Evolutionary conservation across 345 rosid species (phyloP), one percentile per base, ranked within the genome.

Genomic region (Hevea brasiliensis): DNA sequence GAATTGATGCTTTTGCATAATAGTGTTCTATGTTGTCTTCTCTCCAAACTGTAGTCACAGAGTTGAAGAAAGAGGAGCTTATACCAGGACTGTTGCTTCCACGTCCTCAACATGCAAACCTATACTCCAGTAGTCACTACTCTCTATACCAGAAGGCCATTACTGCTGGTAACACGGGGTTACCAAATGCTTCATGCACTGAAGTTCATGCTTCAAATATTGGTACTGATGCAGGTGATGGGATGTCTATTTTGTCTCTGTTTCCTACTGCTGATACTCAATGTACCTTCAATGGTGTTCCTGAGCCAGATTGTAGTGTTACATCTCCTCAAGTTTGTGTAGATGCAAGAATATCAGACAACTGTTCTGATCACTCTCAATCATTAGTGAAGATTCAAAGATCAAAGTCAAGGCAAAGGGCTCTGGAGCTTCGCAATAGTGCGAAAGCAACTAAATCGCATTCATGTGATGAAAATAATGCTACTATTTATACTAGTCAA

Each of bases 321-420:
- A 72, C 68, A 32, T 75, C 96, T 82, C 93, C 86, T 9, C 76
- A 65, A 66, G 77, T 75, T 81, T 79, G 79, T 72, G 80, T 61
- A 71, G 80, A 82, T 45, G 77, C 77, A 69, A 72, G 62, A 64
- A 71, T 72, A 48, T 77, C 81, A 35, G 81, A 73, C 62, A 56
- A 68, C 76, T 50, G 65, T 61, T 67, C 73, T 44, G 84, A 80
- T 61, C 80, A 79, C 51, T 78, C 78, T 71, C 76, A 80, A 69
- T 87, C 97, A 50, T 75, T 88, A 76, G 87, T 84, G 41, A 92
- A 80, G 72, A 75, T 89, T 80, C 89, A 87, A 75, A 92, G 94
- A 76, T 90, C 97, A 20, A 90, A 76, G 78, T 85, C 93, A 57
- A 92, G 97, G 82, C 94, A 92, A 75, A 81, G 63, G 81, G 90